Base-by-base conservation (phyloP, 1,284 basidiomycete genomes). In the Fomes fomentarius region DNA sequence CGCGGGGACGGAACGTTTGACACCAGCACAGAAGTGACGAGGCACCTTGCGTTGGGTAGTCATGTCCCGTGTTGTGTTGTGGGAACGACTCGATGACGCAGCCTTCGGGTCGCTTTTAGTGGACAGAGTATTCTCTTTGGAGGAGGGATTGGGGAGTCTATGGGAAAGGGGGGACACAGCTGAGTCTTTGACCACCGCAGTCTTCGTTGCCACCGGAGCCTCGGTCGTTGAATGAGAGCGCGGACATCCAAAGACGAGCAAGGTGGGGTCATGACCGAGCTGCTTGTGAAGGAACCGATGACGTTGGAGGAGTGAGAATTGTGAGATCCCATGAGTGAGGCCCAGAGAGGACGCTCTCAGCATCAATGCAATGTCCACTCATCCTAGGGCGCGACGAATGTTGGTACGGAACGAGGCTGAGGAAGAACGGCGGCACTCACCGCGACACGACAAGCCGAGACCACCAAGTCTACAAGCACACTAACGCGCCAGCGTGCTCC, bases 291-390 rank as follows among this genome's bases (percentile, higher is more conserved):
- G 47, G 50, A 38, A 53, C 44, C 58, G 58, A 57, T 45, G 54
- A 52, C 50, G 55, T 49, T 47, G 59, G 43, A 54, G 45, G 46
- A 54, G 47, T 46, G 54, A 56, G 55, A 58, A 54, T 54, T 63
- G 68, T 54, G 62, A 61, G 48, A 59, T 62, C 57, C 63, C 66
- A 62, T 66, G 64, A 57, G 59, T 66, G 77, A 81, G 79, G 81
- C 82, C 83, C 80, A 79, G 79, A 78, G 80, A 83, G 81, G 85
- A 87, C 82, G 81, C 87, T 84, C 82, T 83, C 74, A 88, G 82
- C 88, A 91, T 91, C 79, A 85, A 88, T 73, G 66, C 70, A 74
- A 76, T 78, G 76, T 77, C 75, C 83, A 84, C 79, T 86, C 89
- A 91, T 89, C 81, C 87, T 89, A 63, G 17, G 3, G 21, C 14